Base-by-base conservation (phyloP, 306 rosid genomes). In the Cucurbita maxima region DNA sequence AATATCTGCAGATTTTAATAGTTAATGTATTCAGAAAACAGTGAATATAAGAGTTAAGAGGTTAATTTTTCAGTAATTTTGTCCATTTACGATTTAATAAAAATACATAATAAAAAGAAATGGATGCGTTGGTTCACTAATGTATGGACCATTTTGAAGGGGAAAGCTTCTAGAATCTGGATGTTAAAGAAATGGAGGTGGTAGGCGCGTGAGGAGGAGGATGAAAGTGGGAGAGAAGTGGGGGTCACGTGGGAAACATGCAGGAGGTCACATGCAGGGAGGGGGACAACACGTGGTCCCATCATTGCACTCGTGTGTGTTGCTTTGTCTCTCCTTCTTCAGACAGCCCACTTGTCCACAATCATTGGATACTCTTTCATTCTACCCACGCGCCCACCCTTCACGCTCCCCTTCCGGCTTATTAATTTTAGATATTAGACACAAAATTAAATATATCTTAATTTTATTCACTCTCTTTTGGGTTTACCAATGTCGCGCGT, bases 281-380 rank as follows among this genome's bases (percentile, higher is more conserved):
- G 81, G 82, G 85, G 85, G 91, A 79, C 78, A 75, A 74, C 85
- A 83, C 84, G 78, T 88, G 92, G 90, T 83, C 88, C 86, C 86
- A 80, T 78, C 61, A 84, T 83, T 80, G 81, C 89, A 78, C 89
- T 81, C 89, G 95, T 88, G 95, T 82, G 89, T 82, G 86, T 83
- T 84, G 59, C 81, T 40, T 79, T 87, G 95, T 83, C 85, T 48
- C 81, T 81, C 82, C 70, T 52, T 19, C 59, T 69, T 79, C 78
- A 66, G 82, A 86, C 91, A 84, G 22, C 82, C 48, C 81, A 82
- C 63, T 54, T 75, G 82, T 47, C 68, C 63, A 75, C 91, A 84
- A 86, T 86, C 86, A 86, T 86, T 86, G 86, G 91, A 80, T 78
- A 41, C 84, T 75, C 58, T 57, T 76, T n/a, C 56, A 22, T 8